phyloP scores from a whole-genome alignment of 2,329 filamentous ascomycete species.

The Paracamarosporium sp. region DNA sequence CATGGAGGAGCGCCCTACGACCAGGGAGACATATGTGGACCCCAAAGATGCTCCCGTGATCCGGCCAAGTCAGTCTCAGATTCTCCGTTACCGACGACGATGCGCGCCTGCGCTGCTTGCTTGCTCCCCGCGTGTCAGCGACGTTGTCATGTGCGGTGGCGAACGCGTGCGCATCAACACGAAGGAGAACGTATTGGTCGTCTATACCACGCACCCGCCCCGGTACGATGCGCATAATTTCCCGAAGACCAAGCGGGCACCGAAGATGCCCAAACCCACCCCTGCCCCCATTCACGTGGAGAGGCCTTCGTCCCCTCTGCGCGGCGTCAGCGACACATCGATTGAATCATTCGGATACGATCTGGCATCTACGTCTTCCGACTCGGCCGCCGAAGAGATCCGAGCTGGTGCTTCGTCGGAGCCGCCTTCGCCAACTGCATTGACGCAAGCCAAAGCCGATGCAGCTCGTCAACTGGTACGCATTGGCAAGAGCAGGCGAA shows the following conservation, averaged over 20 bases:
- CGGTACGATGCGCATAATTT: slow-evolving; percentile 52
- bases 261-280: slow-evolving; percentile 11
- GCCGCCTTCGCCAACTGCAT: slow-evolving; percentile 34
- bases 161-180: slow-evolving; percentile 54
- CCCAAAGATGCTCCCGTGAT: slow-evolving; percentile 41
- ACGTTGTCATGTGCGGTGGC: slow-evolving; percentile 52
- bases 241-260: slow-evolving; percentile 25
- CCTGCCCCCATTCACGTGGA: slow-evolving; percentile 10
- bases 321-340: slow-evolving; percentile 39
- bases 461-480: slow-evolving; percentile 22
- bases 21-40: slow-evolving; percentile 28
- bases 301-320: slow-evolving; percentile 35
- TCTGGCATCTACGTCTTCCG: slow-evolving; percentile 31
- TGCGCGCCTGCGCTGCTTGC: slow-evolving; percentile 55
- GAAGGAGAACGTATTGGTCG: slow-evolving; percentile 49
- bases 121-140: slow-evolving; percentile 53
- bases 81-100: slow-evolving; percentile 54
- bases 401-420: slow-evolving; percentile 28
- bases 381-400: slow-evolving; percentile 28
- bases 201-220: slow-evolving; percentile 53
- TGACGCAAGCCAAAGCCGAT: slow-evolving; percentile 31
- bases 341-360: slow-evolving; percentile 41
- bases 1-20: slow-evolving; percentile 25
- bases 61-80: slow-evolving; percentile 42
- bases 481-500: slow-evolving; percentile 29